Evolutionary conservation across 2,329 filamentous ascomycete species (phyloP).

Genomic region (Fusarium gaditjirri): DNA sequence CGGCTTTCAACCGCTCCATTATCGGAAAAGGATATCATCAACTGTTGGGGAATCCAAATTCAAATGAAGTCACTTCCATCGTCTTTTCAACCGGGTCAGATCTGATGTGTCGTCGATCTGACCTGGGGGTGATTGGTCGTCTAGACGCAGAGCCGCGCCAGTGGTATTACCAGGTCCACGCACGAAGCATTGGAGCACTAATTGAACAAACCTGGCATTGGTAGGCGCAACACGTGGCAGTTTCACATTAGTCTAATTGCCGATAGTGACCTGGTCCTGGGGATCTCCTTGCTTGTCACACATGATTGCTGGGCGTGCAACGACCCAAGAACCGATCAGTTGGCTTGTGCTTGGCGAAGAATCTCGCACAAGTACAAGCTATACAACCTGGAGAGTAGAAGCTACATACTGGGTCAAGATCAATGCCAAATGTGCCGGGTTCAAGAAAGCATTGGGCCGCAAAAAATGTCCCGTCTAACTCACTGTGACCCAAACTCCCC

Average conservation of each 20-base stretch:
- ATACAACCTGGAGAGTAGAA: neutral
- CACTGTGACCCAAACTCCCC: neutral
- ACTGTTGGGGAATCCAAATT: neutral
- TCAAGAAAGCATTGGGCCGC: slow-evolving; percentile 19
- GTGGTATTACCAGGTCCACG: neutral
- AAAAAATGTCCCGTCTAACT: neutral
- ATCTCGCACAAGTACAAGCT: neutral
- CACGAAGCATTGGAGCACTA: neutral
- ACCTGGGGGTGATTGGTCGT: slow-evolving; percentile 5
- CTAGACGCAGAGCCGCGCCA: slow-evolving; percentile 2
- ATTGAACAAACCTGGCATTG: neutral
- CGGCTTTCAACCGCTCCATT: neutral
- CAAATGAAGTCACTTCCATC: neutral
- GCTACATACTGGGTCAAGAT: too few relatives aligned
- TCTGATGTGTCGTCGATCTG: slow-evolving; percentile 2
- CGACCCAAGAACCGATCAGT: neutral
- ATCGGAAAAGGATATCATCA: neutral
- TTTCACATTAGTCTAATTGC: neutral
- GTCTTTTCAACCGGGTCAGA: neutral
- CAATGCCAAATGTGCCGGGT: neutral
- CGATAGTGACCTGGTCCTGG: neutral
- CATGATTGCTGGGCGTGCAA: neutral
- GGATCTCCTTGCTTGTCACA: slow-evolving; percentile 1
- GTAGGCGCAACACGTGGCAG: slow-evolving; percentile 7
- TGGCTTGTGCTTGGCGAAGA: neutral